phyloP scores from a whole-genome alignment of 176 grass and related monocot species.

The Triticum monococcum region DNA sequence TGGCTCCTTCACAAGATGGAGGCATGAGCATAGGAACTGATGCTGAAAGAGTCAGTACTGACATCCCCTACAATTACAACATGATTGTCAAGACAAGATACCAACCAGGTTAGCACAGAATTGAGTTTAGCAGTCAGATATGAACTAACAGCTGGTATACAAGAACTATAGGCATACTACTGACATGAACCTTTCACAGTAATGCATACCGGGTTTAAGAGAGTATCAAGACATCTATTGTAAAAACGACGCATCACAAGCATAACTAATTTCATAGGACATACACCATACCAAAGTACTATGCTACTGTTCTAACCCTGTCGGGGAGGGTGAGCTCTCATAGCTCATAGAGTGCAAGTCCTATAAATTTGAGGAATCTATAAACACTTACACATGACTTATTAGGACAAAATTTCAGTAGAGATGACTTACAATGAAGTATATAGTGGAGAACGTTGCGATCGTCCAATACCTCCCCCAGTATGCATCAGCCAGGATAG shows the following conservation, averaged over 20 bases:
- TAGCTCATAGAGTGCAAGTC: not conserved
- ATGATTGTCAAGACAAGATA: slow-evolving; percentile 26
- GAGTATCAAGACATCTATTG: not conserved
- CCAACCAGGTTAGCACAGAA: not conserved
- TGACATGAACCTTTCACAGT: not conserved
- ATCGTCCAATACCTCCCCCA: slow-evolving; percentile 95
- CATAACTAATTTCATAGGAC: not conserved
- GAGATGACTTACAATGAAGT: slow-evolving; percentile 72
- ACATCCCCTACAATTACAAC: slow-evolving; percentile 65
- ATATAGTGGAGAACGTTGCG: slow-evolving; percentile 72
- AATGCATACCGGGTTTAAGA: not conserved
- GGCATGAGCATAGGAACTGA: slow-evolving; percentile 71
- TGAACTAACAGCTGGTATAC: not conserved
- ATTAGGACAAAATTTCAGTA: not conserved
- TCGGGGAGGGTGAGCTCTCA: not conserved
- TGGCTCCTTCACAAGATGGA: slow-evolving; percentile 60
- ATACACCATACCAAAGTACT: not conserved
- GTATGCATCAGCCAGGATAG: slow-evolving; percentile 85
- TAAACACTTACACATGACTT: not conserved
- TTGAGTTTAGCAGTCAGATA: not conserved
- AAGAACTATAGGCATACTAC: not conserved
- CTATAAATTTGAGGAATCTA: not conserved
- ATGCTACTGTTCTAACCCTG: not conserved
- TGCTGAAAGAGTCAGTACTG: slow-evolving; percentile 70
- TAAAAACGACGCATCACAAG: not conserved